These are phyloP conservation scores for Pleurotus djamor DNA, from an alignment of 768 basidiomycete genomes.

Conservation along the genomic window DNA sequence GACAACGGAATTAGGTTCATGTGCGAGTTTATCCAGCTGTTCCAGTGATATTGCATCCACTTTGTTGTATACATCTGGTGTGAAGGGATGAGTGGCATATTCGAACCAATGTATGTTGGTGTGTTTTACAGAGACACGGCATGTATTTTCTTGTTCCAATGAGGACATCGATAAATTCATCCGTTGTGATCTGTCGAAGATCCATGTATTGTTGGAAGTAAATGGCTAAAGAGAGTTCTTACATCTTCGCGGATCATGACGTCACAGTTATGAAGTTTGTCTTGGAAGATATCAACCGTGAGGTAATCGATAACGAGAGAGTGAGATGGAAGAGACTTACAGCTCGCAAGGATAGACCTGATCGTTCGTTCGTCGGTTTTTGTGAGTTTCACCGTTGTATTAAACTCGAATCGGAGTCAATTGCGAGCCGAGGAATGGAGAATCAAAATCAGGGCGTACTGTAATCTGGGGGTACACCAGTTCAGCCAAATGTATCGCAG, in stretches of 20 bases:
- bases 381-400: slow-evolving; percentile 90
- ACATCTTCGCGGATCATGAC: slow-evolving; percentile 99
- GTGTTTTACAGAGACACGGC: slow-evolving; percentile 77
- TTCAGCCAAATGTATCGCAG: slow-evolving; percentile 5
- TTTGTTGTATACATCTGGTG: slow-evolving; percentile 94
- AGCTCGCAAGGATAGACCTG: slow-evolving; percentile 86
- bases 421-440: not conserved
- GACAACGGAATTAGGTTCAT: slow-evolving; percentile 83
- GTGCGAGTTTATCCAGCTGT: slow-evolving; percentile 79
- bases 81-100: slow-evolving; percentile 6
- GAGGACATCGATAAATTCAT: slow-evolving; percentile 98
- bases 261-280: slow-evolving; percentile 92
- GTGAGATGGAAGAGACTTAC: slow-evolving; percentile 37
- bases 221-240: slow-evolving; percentile 17
- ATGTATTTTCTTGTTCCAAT: slow-evolving; percentile 95
- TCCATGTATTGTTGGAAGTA: slow-evolving; percentile 3
- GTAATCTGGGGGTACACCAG: slow-evolving; percentile 60
- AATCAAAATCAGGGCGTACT: slow-evolving; percentile 27
- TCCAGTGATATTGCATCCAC: slow-evolving; percentile 87
- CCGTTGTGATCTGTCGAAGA: slow-evolving; percentile 74
- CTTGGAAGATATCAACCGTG: slow-evolving; percentile 29
- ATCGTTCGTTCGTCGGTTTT: slow-evolving; percentile 96
- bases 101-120: not conserved
- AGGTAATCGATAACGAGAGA: not conserved
- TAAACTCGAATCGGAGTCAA: slow-evolving; percentile 46